Base-by-base conservation (phyloP, 495 filamentous ascomycete genomes). In the Talaromyces nanjingensis region DNA sequence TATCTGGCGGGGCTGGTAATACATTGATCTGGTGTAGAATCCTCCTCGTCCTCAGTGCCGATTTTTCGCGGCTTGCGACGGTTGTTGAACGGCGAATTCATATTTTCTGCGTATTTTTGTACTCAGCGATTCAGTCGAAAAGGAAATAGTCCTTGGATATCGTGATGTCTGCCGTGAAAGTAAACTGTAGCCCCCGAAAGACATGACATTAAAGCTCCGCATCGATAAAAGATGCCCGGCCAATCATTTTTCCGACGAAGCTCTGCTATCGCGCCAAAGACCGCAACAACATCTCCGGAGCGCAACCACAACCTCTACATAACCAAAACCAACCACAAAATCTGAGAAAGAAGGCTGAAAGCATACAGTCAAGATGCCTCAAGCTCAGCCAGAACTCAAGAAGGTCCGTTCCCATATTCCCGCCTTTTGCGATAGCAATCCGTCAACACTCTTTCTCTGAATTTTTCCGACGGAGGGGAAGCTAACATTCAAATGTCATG, bases 381-480 rank as follows among this genome's bases (percentile, higher is more conserved):
- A 93, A 90, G 92, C 94, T 74, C 93, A 97, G 79, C 96, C 94
- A 65, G 96, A 98, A 77, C 87, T 98, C 65, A 98, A 98, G 79
- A 98, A 97, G 86, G 94, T 93, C 74, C 54, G 72, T 58, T 58
- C 63, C 39, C 14, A 14, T 2, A 56, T 27, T 56, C 4, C 11
- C 27, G 47, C 14, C 14, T 16, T 14, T 25, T 55, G 22, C 53
- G 22, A 49, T 49, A 49, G n/a, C 45, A 49, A 20, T 18, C 11
- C 11, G 18, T 20, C 45, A 49, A 20, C n/a, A 49, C n/a, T 18
- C 22, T 24, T 24, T 24, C 34, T 14, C 4, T 49, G 45, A 49
- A 8, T 49, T 49, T 49, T 49, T 49, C 45, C 45, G 18, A 49
- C 45, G 24, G 42, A 47, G 34, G 18, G 34, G 39, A 33, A 57